These are phyloP conservation scores for Pseudogymnoascus sp. DNA, from an alignment of 2,329 filamentous ascomycete genomes.

Conservation along the genomic window DNA sequence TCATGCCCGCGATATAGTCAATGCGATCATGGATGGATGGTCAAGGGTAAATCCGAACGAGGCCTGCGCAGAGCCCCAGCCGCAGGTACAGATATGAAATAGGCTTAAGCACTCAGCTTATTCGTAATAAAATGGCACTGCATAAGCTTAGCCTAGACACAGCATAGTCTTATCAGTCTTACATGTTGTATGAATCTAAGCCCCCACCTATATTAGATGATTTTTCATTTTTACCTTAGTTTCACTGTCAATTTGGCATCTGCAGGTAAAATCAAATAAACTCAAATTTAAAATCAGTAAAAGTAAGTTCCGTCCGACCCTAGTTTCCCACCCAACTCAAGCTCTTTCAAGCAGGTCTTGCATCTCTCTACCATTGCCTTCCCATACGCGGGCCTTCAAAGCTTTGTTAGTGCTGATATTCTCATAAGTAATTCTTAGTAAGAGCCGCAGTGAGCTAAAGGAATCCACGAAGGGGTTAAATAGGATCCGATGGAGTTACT, in stretches of 20 bases:
- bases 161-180: background rate
- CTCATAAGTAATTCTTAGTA: background rate
- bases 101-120: background rate
- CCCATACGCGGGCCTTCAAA: constrained; percentile 14
- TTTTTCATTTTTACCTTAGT: background rate
- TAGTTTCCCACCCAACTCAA: constrained; percentile 16
- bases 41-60: too few species aligned
- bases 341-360: constrained; percentile 15
- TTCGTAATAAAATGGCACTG: background rate
- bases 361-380: constrained; percentile 16
- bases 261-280: background rate
- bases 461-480: background rate
- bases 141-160: background rate
- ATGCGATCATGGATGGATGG: too few species aligned
- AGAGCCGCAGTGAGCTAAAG: background rate
- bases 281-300: background rate
- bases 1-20: background rate
- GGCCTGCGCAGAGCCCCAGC: too few species aligned
- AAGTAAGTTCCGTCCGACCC: constrained; percentile 15
- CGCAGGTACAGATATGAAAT: background rate
- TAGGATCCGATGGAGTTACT: background rate
- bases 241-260: background rate
- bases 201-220: background rate
- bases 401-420: background rate
- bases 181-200: background rate